These are phyloP conservation scores for Castanea crenata DNA, from an alignment of 306 rosid species.

Conservation along the genomic window DNA sequence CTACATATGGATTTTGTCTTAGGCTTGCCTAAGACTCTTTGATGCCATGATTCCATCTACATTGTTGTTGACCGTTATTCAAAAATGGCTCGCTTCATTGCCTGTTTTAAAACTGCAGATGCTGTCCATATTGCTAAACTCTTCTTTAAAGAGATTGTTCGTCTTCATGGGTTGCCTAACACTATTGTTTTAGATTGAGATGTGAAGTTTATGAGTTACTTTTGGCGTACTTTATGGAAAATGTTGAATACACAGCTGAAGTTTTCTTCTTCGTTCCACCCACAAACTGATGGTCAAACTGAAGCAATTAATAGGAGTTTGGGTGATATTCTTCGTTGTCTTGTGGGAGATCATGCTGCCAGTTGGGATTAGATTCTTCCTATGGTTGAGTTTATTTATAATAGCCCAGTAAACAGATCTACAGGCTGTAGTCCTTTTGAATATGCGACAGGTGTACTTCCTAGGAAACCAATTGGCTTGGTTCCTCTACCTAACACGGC, in stretches of 20 bases:
- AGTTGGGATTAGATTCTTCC: neutral
- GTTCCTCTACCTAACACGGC: neutral
- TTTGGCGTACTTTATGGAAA: neutral
- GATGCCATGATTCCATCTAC: neutral
- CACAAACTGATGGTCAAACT: neutral
- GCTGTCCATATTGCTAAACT: neutral
- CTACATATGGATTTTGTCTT: conserved; percentile 5
- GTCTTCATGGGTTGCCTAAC: neutral
- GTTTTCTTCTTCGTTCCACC: neutral
- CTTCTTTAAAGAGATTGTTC: neutral
- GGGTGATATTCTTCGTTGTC: neutral
- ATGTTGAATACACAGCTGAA: neutral
- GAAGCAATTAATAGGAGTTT: neutral
- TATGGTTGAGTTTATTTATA: neutral
- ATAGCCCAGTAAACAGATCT: neutral
- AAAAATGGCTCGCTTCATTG: conserved; percentile 8
- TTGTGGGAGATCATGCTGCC: neutral
- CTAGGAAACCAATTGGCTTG: neutral
- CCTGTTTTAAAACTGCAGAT: neutral
- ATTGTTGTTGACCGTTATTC: neutral
- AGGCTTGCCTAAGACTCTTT: neutral
- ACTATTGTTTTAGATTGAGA: neutral
- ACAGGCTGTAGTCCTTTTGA: neutral
- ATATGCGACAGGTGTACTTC: neutral
- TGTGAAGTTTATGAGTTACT: neutral